Conservation (phyloP, 2,329 filamentous ascomycete species). For the Fusarium sp. region DNA sequence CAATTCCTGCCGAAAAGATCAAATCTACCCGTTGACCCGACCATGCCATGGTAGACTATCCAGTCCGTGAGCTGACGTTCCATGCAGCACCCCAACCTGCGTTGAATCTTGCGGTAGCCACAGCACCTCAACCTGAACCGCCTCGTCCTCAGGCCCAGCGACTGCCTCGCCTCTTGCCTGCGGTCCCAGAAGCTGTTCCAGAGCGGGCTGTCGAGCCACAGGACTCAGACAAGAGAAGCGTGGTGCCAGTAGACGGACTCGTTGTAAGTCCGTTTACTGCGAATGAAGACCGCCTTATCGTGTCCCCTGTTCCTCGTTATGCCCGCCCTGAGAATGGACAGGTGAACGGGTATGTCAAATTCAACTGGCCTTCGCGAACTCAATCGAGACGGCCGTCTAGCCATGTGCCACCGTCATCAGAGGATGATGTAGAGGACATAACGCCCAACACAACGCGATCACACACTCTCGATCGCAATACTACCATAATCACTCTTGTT, state of each 20-base stretch:
- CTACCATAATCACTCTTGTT: slow-evolving; percentile 17
- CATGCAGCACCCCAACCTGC: slow-evolving; percentile 43
- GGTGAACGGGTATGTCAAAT: slow-evolving; percentile 56
- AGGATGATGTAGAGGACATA: slow-evolving; percentile 35
- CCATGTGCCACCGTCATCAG: slow-evolving; percentile 10
- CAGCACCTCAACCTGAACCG: slow-evolving; percentile 20
- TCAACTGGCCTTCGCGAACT: slow-evolving; percentile 51
- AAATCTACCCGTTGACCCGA: slow-evolving; percentile 32
- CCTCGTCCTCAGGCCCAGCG: slow-evolving; percentile 20
- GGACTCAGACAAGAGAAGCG: slow-evolving; percentile 19
- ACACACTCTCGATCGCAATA: slow-evolving; percentile 9
- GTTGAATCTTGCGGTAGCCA: slow-evolving; percentile 32
- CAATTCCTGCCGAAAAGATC: slow-evolving; percentile 26
- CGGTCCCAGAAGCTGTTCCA: slow-evolving; percentile 12
- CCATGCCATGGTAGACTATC: slow-evolving; percentile 46
- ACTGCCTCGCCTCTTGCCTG: slow-evolving; percentile 35
- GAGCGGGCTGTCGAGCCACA: slow-evolving; percentile 17
- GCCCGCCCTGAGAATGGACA: slow-evolving; percentile 50
- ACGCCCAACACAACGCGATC: slow-evolving; percentile 18
- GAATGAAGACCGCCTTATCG: slow-evolving; percentile 47
- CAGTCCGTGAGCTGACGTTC: slow-evolving; percentile 48
- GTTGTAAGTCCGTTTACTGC: slow-evolving; percentile 52
- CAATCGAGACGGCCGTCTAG: slow-evolving; percentile 29
- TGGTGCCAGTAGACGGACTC: slow-evolving; percentile 5
- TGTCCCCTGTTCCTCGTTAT: slow-evolving; percentile 42